These are phyloP conservation scores for Oidiodendron maius DNA, from an alignment of 495 filamentous ascomycete species.

Conservation along the genomic window DNA sequence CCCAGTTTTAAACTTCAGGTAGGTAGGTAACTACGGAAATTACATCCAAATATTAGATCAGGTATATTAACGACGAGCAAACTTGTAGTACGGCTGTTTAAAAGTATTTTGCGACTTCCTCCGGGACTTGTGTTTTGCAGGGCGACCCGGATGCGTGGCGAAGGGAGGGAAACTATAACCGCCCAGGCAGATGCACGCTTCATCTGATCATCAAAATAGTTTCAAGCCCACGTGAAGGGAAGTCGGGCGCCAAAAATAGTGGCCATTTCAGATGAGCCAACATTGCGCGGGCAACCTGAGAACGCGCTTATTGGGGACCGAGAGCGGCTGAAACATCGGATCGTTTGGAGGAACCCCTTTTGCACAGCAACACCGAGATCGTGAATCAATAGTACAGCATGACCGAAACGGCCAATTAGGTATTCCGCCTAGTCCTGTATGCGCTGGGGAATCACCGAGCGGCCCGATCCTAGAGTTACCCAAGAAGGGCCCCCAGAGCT, in stretches of 20 bases:
- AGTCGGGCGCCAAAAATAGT: conserved; percentile 7
- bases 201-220: too few species aligned
- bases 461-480: conserved; percentile 13
- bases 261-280: conserved; percentile 10
- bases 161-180: too few species aligned
- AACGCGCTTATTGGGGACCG: conserved; percentile 14
- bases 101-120: too few species aligned
- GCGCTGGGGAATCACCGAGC: neutral
- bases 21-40: too few species aligned
- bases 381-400: neutral
- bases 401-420: conserved; percentile 1
- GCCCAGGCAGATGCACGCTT: too few species aligned
- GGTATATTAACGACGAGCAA: too few species aligned
- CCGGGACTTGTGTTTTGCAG: too few species aligned
- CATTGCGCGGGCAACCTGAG: conserved; percentile 4
- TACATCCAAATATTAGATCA: too few species aligned
- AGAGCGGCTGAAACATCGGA: conserved; percentile 20
- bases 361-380: conserved; percentile 5
- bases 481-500: neutral
- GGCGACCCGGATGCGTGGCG: too few species aligned
- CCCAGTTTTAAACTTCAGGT: too few species aligned
- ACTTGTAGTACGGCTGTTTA: too few species aligned
- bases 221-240: neutral
- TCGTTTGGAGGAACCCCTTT: conserved; percentile 8
- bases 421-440: conserved; percentile 11